Evolutionary conservation across 768 basidiomycete species (phyloP).

Genomic region (Leucocoprinus birnbaumii): DNA sequence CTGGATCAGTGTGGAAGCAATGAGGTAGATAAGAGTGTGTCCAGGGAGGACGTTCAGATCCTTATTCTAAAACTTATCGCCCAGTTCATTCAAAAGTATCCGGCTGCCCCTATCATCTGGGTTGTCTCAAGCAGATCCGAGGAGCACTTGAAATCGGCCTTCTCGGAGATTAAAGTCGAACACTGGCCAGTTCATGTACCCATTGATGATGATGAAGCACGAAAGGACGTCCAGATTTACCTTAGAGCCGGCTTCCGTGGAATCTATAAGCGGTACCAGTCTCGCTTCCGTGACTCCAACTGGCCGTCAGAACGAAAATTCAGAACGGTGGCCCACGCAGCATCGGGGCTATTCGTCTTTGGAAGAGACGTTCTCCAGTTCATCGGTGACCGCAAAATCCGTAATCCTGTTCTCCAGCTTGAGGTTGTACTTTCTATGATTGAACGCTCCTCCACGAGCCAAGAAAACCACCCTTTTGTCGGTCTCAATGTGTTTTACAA

Average conservation of each 20-base stretch:
- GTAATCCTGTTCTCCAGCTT: neutral
- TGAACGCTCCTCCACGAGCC: neutral
- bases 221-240: neutral
- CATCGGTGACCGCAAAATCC: neutral
- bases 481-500: no score
- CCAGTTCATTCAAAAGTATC: neutral
- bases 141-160: neutral
- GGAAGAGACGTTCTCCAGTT: neutral
- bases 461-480: no score
- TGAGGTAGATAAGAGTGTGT: neutral
- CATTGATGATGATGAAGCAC: neutral
- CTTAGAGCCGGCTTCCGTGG: neutral
- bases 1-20: slow-evolving; percentile 3
- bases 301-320: no score
- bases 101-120: neutral
- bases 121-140: neutral
- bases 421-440: neutral
- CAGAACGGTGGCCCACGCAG: no score
- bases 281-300: no score
- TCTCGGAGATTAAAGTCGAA: neutral
- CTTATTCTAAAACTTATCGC: neutral
- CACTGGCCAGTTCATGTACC: neutral
- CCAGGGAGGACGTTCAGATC: neutral
- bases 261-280: no score
- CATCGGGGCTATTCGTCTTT: no score